These are phyloP conservation scores for Dipsacomyces acuminosporus DNA, from an alignment of 371 early-diverging fungal genomes.

Conservation along the genomic window DNA sequence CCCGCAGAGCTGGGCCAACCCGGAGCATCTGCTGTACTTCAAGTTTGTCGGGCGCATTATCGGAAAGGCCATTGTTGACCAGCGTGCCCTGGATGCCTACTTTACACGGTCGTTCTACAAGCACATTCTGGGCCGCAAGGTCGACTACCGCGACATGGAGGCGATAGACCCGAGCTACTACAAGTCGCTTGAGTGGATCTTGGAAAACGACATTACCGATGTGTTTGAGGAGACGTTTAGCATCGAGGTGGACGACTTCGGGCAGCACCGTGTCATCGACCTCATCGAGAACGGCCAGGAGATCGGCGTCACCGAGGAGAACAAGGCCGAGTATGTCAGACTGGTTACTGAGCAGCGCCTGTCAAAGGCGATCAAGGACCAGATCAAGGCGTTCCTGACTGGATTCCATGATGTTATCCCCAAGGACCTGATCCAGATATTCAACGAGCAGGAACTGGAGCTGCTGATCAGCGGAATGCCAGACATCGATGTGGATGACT, in stretches of 20 bases:
- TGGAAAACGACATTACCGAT: conserved; percentile 94
- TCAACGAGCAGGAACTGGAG: conserved; percentile 98
- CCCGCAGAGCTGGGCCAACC: conserved; percentile 88
- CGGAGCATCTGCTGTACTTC: conserved; percentile 95
- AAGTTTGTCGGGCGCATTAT: conserved; percentile 98
- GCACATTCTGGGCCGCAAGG: conserved; percentile 84
- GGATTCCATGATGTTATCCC: conserved; percentile 98
- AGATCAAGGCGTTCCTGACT: conserved; percentile 86
- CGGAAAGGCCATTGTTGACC: conserved; percentile 98
- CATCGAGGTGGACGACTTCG: conserved; percentile 92
- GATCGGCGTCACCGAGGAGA: conserved; percentile 91
- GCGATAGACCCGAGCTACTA: conserved; percentile 96
- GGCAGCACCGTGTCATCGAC: conserved; percentile 77
- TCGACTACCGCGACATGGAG: conserved; percentile 96
- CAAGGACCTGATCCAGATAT: conserved; percentile 81
- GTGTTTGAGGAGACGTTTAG: conserved; percentile 94
- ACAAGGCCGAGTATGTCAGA: conserved; percentile 95
- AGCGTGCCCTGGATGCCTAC: conserved; percentile 89
- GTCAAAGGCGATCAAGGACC: conserved; percentile 83
- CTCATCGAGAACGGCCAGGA: conserved; percentile 87
- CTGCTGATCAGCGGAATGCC: conserved; percentile 97
- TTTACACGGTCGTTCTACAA: conserved; percentile 99
- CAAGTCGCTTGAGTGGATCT: conserved; percentile 96
- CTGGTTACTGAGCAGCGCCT: conserved; percentile 87
- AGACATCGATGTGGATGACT: conserved; percentile 98